These are phyloP conservation scores for Strigomonas galati DNA, from an alignment of 208 protist species.

Conservation along the genomic window DNA sequence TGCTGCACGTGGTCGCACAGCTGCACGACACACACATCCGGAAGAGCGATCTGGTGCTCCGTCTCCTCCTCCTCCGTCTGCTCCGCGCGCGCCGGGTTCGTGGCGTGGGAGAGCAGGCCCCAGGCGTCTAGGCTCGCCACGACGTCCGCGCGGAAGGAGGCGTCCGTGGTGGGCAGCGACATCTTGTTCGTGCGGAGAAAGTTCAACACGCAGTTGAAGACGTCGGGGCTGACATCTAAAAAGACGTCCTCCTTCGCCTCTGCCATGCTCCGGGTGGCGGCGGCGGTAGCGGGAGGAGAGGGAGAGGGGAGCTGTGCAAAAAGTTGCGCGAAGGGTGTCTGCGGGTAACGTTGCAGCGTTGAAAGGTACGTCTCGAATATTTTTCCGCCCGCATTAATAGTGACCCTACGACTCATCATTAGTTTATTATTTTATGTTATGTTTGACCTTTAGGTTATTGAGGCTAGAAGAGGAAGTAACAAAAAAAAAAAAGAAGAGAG, in stretches of 20 bases:
- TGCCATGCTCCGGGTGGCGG: background rate
- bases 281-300: background rate
- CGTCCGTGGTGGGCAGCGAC: constrained; percentile 54
- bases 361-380: constrained; percentile 62
- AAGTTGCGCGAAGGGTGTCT: constrained; percentile 61
- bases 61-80: constrained; percentile 11
- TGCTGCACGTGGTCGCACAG: constrained; percentile 84
- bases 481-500: constrained; percentile 17
- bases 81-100: constrained; percentile 5
- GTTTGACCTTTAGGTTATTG: no score
- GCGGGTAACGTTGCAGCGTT: constrained; percentile 64
- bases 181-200: constrained; percentile 66
- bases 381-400: constrained; percentile 67
- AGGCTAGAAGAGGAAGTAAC: no score
- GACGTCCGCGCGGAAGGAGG: constrained; percentile 60
- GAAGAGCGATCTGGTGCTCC: constrained; percentile 27
- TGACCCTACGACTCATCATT: constrained; percentile 28
- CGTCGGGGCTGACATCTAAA: constrained; percentile 71
- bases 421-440: background rate
- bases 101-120: constrained; percentile 65
- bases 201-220: constrained; percentile 69
- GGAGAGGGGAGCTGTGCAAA: constrained; percentile 24
- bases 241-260: constrained; percentile 43
- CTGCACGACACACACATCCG: constrained; percentile 85
- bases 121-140: constrained; percentile 60